Percentiles rank a stretch among this genome's conserved stretches.
Evolutionary conservation across 768 basidiomycete species (phyloP).

Genomic region (Floccularia luteovirens): DNA sequence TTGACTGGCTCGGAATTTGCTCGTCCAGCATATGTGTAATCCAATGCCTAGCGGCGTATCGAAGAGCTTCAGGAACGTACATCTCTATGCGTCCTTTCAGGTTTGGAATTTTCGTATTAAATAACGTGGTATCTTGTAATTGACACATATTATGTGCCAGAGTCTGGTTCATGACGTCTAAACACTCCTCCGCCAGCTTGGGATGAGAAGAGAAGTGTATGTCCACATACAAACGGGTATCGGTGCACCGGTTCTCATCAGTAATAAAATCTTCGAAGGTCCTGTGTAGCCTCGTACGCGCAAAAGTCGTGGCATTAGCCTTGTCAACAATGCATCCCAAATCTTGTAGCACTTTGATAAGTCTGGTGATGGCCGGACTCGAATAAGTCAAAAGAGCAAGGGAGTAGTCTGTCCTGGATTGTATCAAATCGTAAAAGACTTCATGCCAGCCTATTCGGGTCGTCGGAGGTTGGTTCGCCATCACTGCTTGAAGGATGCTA

Average conservation of each 20-base stretch:
- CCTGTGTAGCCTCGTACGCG: not conserved
- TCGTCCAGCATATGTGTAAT: not conserved
- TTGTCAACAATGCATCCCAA: not conserved
- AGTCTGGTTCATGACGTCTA: conserved; percentile 1
- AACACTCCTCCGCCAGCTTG: not conserved
- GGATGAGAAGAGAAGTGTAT: not conserved
- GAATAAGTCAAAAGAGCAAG: not conserved
- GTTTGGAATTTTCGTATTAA: not conserved
- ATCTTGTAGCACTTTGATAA: not conserved
- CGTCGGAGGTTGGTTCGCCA: not conserved
- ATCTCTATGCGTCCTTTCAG: not conserved
- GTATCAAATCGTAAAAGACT: not conserved
- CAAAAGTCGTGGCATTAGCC: conserved; percentile 1
- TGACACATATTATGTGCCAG: not conserved
- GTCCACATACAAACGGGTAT: conserved; percentile 1
- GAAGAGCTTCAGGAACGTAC: not conserved
- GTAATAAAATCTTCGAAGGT: conserved; percentile 1
- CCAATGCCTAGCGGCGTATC: conserved; percentile 1
- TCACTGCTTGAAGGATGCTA: not conserved
- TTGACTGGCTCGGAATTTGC: not conserved
- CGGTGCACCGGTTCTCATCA: not conserved
- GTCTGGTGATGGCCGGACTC: not conserved
- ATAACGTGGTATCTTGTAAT: not conserved
- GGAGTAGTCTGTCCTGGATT: not conserved
- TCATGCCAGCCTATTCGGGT: not conserved